Evolutionary conservation across 169 alveolate genomes (phyloP).

Genomic region (Amoebophrya sp.): DNA sequence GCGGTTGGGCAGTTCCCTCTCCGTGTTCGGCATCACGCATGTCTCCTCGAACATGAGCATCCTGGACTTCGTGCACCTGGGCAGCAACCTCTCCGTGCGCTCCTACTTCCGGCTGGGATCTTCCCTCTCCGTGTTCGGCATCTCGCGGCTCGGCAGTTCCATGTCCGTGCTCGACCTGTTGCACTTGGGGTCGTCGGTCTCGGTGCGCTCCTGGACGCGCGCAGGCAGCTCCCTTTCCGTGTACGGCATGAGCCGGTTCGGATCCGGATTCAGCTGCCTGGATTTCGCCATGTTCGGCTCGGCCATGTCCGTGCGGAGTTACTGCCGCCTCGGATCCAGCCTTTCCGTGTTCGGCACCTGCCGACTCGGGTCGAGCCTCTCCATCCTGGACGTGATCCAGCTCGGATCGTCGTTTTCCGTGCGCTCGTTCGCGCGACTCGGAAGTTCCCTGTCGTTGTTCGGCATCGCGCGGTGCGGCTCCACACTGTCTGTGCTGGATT

Average conservation of each 20-base stretch:
- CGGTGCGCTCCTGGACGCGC: neutral
- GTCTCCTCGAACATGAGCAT: neutral
- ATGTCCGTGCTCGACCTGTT: neutral
- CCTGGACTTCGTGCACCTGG: neutral
- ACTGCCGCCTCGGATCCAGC: neutral
- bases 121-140: neutral
- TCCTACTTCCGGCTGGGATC: neutral
- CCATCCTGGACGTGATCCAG: neutral
- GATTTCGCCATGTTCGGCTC: neutral
- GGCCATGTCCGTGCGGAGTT: neutral
- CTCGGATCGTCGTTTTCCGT: neutral
- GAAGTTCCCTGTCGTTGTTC: neutral
- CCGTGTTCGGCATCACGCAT: neutral
- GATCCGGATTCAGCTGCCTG: neutral
- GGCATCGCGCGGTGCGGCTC: neutral
- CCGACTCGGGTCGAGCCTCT: neutral
- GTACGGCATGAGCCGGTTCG: neutral
- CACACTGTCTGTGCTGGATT: neutral
- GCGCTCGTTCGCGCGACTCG: constrained; percentile 3
- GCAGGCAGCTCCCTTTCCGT: neutral
- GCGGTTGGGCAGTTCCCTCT: constrained; percentile 7
- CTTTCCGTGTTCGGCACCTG: neutral
- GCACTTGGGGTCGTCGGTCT: neutral
- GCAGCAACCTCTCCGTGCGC: neutral
- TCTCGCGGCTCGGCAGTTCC: neutral